Evolutionary conservation across 805 yeast genomes (phyloP).

Genomic region (Saccharomycopsis vini): DNA sequence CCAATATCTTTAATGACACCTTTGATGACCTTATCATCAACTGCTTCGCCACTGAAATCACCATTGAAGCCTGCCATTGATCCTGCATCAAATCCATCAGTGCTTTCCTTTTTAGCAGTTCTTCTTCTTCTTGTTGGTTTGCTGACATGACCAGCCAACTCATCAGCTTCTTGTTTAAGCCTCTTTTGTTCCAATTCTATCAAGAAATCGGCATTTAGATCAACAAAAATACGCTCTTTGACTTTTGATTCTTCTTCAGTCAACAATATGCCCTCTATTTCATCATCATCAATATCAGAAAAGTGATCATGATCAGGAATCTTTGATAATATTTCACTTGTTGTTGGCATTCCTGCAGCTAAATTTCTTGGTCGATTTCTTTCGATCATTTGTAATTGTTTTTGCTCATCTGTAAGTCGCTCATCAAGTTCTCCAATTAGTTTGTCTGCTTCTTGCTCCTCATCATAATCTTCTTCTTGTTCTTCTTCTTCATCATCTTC

Average conservation of each 20-base stretch:
- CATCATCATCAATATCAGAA: conserved; percentile 80
- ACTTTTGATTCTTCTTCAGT: conserved; percentile 59
- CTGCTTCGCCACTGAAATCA: conserved; percentile 27
- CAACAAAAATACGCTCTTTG: conserved; percentile 85
- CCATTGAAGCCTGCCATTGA: conserved; percentile 3
- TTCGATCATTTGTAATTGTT: conserved; percentile 25
- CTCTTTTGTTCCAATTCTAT: conserved; percentile 79
- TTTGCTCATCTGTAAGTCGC: conserved; percentile 6
- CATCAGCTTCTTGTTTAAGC: conserved; percentile 79
- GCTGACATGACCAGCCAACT: conserved; percentile 60
- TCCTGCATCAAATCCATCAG: conserved; percentile 21
- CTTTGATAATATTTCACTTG: conserved; percentile 41
- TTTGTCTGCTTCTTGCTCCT: background rate
- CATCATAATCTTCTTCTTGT: conserved; percentile 1
- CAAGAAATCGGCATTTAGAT: conserved; percentile 77
- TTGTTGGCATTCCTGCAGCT: conserved; percentile 43
- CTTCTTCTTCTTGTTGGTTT: conserved; percentile 42
- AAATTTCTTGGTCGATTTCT: conserved; percentile 47
- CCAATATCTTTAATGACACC: conserved; percentile 39
- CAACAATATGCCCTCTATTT: conserved; percentile 51
- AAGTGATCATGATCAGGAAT: conserved; percentile 53
- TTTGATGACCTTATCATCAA: conserved; percentile 30
- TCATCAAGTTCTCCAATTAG: conserved; percentile 24
- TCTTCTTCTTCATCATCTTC: conserved; percentile 18
- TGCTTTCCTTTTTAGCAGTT: conserved; percentile 24